Percentiles rank a stretch among this genome's conserved stretches.
Conservation (phyloP, 768 basidiomycete genomes). For the Flagelloscypha sp. region DNA sequence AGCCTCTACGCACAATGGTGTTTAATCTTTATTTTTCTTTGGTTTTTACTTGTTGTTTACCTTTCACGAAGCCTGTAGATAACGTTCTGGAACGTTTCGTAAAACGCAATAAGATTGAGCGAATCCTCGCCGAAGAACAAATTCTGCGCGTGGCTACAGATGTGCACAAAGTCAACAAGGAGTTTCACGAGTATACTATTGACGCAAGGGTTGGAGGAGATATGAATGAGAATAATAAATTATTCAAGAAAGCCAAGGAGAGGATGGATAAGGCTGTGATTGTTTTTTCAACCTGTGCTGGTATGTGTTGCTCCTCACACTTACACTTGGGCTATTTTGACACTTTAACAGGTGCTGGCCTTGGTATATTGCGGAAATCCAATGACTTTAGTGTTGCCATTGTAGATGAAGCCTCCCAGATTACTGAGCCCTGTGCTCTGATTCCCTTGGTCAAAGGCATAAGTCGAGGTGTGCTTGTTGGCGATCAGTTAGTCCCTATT, state of each 20-base stretch:
- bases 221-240: conserved; percentile 47
- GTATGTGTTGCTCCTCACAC: conserved; percentile 15
- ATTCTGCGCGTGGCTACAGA: conserved; percentile 67
- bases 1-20: conserved; percentile 64
- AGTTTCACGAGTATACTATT: conserved; percentile 50
- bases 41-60: conserved; percentile 1
- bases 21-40: not conserved
- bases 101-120: conserved; percentile 31
- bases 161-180: conserved; percentile 49
- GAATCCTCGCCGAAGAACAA: conserved; percentile 42
- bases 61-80: conserved; percentile 46
- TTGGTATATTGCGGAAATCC: conserved; percentile 46
- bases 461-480: conserved; percentile 49
- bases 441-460: conserved; percentile 64
- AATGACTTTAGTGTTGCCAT: conserved; percentile 50
- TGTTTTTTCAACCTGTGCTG: conserved; percentile 61
- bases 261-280: conserved; percentile 48
- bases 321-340: not conserved
- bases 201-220: conserved; percentile 60
- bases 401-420: conserved; percentile 66
- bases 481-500: conserved; percentile 52
- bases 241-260: conserved; percentile 51
- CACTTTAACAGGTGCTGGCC: conserved; percentile 34
- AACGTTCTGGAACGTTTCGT: conserved; percentile 62
- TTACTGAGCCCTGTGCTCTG: conserved; percentile 57